phyloP scores from a whole-genome alignment of 306 rosid genomes.

The Quercus engelmannii region DNA sequence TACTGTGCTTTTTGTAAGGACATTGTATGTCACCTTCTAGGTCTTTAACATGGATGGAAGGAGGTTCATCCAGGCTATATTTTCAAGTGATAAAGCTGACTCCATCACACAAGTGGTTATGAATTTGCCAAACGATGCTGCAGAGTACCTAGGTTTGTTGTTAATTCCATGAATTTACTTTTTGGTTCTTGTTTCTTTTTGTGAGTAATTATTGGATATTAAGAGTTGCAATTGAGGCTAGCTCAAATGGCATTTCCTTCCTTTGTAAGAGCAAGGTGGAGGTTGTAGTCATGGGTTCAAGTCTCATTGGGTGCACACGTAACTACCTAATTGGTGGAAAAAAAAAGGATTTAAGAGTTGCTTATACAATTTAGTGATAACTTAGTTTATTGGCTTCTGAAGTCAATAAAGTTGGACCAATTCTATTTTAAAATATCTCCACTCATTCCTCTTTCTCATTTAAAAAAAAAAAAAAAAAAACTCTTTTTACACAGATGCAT shows the following conservation, averaged over 20 bases:
- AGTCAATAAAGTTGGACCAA: neutral
- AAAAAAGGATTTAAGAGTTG: neutral
- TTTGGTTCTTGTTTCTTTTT: constrained; percentile 3
- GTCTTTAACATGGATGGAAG: constrained; percentile 96
- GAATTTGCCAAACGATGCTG: constrained; percentile 94
- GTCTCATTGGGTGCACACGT: no score
- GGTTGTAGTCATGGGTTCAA: no score
- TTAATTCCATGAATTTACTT: neutral
- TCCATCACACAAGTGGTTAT: constrained; percentile 86
- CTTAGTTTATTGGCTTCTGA: neutral
- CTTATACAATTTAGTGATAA: neutral
- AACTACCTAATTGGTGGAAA: no score
- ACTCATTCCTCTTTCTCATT: neutral
- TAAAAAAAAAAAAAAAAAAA: no score
- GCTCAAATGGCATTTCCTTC: no score
- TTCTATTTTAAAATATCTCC: neutral
- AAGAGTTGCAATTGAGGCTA: no score
- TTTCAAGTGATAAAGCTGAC: constrained; percentile 66
- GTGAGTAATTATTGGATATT: neutral
- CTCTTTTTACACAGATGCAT: constrained; percentile 48
- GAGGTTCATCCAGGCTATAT: constrained; percentile 83
- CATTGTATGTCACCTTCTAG: constrained; percentile 37
- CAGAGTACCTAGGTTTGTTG: constrained; percentile 72
- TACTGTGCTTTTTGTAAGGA: constrained; percentile 13
- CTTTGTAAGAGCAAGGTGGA: no score